Evolutionary conservation across 2,329 filamentous ascomycete genomes (phyloP).

Genomic region (Zopfia rhizophila): DNA sequence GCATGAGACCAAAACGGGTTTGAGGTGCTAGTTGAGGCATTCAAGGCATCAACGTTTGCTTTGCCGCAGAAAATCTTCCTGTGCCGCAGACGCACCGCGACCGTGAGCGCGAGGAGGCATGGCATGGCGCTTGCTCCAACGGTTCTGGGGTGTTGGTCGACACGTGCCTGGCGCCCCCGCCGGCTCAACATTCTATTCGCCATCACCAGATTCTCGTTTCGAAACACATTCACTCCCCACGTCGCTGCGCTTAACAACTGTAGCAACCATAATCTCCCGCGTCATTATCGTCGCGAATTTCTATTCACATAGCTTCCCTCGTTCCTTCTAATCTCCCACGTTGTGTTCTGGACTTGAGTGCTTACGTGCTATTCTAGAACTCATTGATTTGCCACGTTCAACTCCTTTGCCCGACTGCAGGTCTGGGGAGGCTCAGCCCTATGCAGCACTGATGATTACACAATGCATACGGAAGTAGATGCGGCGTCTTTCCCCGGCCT

Average conservation of each 20-base stretch:
- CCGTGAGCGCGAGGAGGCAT: slow-evolving; percentile 3
- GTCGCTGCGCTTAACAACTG: slow-evolving; percentile 6
- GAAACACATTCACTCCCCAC: slow-evolving; percentile 16
- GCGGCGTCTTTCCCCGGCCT: slow-evolving; percentile 3
- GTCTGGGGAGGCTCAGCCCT: slow-evolving; percentile 24
- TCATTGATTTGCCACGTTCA: not conserved
- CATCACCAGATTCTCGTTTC: no score
- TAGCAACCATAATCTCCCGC: no score
- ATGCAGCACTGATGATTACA: slow-evolving; percentile 19
- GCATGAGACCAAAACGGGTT: slow-evolving; percentile 8
- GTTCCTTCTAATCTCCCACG: slow-evolving; percentile 9
- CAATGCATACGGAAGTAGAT: slow-evolving; percentile 2
- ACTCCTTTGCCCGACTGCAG: slow-evolving; percentile 12
- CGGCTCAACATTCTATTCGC: no score
- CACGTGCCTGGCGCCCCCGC: no score
- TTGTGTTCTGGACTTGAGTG: slow-evolving; percentile 13
- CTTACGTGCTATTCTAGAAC: slow-evolving; percentile 13
- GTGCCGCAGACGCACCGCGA: slow-evolving; percentile 5
- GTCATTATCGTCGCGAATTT: not conserved
- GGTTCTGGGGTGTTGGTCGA: not conserved
- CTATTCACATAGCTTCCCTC: slow-evolving; percentile 9
- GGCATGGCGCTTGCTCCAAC: not conserved
- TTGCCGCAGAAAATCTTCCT: not conserved
- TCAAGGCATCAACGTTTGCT: slow-evolving; percentile 5
- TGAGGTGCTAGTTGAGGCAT: slow-evolving; percentile 15